Conservation (phyloP, 2,329 filamentous ascomycete genomes). For the Westerdykella aurantiaca region DNA sequence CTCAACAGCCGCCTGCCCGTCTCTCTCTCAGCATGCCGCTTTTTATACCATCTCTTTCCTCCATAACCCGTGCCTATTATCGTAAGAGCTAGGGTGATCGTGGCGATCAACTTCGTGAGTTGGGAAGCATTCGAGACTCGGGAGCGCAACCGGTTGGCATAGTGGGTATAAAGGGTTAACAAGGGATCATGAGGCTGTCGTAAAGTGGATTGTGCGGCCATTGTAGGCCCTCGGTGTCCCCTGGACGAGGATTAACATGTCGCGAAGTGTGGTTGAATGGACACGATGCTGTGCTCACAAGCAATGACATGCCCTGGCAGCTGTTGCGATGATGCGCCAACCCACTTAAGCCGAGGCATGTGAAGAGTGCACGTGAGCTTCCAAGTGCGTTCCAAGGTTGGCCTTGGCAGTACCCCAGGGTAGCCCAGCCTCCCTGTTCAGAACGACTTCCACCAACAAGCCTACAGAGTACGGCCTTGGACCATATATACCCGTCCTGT, state of each 20-base stretch:
- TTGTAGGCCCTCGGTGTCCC: conserved; percentile 40
- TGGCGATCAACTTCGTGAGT: conserved; percentile 67
- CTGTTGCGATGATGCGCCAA: neutral
- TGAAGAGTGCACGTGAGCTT: conserved; percentile 1
- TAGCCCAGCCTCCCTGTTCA: too few relatives aligned
- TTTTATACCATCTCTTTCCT: conserved; percentile 70
- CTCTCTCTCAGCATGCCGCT: conserved; percentile 68
- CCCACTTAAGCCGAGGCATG: conserved; percentile 6
- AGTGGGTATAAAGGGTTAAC: conserved; percentile 43
- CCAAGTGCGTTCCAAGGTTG: too few relatives aligned
- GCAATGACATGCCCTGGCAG: conserved; percentile 1
- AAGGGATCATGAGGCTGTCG: conserved; percentile 43
- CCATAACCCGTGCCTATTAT: conserved; percentile 77
- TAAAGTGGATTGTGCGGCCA: conserved; percentile 86
- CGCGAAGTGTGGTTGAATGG: conserved; percentile 8
- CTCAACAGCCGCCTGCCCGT: conserved; percentile 76
- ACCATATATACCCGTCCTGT: too few relatives aligned
- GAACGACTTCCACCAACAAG: too few relatives aligned
- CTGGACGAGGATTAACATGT: conserved; percentile 19
- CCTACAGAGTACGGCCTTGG: too few relatives aligned
- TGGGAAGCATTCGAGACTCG: conserved; percentile 60
- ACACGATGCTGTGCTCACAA: neutral
- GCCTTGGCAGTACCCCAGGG: too few relatives aligned
- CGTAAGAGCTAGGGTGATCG: conserved; percentile 67
- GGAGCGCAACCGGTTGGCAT: conserved; percentile 45